Base-by-base conservation (phyloP, 352 stramenopile species). In the Pilasporangium apinafurcum region DNA sequence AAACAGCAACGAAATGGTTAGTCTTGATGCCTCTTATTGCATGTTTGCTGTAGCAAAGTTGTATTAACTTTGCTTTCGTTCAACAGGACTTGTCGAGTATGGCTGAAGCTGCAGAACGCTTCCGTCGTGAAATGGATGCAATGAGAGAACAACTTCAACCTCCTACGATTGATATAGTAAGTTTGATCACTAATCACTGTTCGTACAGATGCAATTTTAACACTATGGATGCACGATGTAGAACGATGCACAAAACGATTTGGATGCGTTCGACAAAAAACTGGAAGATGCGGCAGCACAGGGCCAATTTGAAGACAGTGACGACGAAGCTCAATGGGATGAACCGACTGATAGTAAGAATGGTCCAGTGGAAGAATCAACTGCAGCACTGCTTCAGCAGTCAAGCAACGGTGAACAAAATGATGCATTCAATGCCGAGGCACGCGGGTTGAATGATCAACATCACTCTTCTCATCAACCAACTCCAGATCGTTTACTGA, bases 71-170 rank as follows among this genome's bases (percentile, higher is more conserved):
- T 18, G 9, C 18, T 37, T 58, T 24, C 30, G 16, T n/a, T 17
- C 14, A 30, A 28, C 34, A 94, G 82, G 82, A 90, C 37, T 40
- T 94, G 42, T 80, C 75, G 32, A 83, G 67, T 46, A 92, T 94
- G 73, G 70, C 82, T 5, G 62, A 72, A 43, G 82, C 79, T 30
- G 77, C 82, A 1, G 82, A 92, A 55, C 77, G 80, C 30, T 94
- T 94, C 53, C 79, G 82, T 50, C 67, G 48, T 54, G 82, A 94
- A 61, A 92, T 94, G 82, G 73, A 94, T 48, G 74, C 74, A 1
- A 83, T 89, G 71, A 66, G 74, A 22, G 65, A 84, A n/a, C 59
- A 80, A 32, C 51, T 74, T 8, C 51, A 69, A 24, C 56, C 56
- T 25, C 50, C 55, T 1, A 59, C 64, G 24, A 31, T 52, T n/a